A percentile compares a stretch with the other conserved stretches of the same genome.
Conservation (phyloP, 192 early-diverging fungal species). For the Coemansia sp. region DNA sequence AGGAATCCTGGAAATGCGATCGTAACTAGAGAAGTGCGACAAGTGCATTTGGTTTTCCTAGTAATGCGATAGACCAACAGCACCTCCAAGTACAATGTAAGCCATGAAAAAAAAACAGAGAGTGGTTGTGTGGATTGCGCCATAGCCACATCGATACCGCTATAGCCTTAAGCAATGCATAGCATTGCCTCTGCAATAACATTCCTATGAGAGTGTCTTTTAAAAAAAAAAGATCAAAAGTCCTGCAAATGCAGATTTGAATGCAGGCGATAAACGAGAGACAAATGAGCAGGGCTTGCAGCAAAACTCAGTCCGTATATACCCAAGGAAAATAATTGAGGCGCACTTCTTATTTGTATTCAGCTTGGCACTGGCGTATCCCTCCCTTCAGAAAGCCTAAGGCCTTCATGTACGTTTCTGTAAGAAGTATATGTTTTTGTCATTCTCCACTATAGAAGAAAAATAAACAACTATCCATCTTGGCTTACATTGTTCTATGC, state of each 20-base stretch:
- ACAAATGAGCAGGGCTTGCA: not conserved
- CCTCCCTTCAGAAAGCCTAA: constrained; percentile 5
- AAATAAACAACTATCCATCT: not conserved
- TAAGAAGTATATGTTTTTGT: constrained; percentile 4
- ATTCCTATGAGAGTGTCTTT: not conserved
- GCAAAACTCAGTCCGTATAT: constrained; percentile 1
- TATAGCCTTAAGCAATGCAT: not conserved
- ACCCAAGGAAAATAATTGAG: constrained; percentile 18
- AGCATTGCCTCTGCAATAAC: not conserved
- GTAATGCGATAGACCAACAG: not conserved
- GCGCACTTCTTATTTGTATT: constrained; percentile 12
- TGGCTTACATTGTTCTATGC: constrained; percentile 34
- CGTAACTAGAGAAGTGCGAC: not conserved
- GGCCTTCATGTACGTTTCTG: no score
- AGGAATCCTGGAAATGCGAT: not conserved
- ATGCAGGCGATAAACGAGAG: not conserved
- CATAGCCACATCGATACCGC: not conserved
- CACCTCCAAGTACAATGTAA: not conserved
- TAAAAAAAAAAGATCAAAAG: not conserved
- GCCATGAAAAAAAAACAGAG: not conserved
- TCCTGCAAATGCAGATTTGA: not conserved
- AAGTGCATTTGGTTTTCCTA: not conserved
- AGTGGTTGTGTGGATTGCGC: not conserved
- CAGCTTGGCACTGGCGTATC: constrained; percentile 14
- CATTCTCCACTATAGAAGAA: constrained; percentile 1